These are phyloP conservation scores for Glomus cerebriforme DNA, from an alignment of 192 early-diverging fungal genomes.

Conservation along the genomic window DNA sequence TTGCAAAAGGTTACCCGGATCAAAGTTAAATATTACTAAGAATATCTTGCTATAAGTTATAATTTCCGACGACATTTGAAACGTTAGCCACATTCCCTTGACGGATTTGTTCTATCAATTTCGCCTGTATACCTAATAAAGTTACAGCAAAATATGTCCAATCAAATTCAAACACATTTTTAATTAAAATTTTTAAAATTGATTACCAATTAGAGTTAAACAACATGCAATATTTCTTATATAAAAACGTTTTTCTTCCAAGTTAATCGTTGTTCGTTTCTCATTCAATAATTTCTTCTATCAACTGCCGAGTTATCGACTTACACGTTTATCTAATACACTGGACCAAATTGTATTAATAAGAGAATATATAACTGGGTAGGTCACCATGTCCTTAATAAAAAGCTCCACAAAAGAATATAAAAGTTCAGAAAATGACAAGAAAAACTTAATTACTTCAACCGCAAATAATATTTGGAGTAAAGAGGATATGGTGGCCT, in stretches of 20 bases:
- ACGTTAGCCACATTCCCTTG: too few species aligned
- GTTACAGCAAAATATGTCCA: background rate
- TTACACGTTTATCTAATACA: background rate
- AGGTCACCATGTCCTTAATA: background rate
- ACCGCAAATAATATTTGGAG: background rate
- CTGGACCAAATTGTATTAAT: background rate
- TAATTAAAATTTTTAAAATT: background rate
- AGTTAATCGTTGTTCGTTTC: background rate
- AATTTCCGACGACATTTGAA: too few species aligned
- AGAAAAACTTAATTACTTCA: background rate
- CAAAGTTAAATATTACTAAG: too few species aligned
- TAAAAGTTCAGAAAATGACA: background rate
- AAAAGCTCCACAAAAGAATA: background rate
- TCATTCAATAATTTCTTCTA: background rate
- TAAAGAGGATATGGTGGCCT: background rate
- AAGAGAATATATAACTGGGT: background rate
- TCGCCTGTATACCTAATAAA: too few species aligned
- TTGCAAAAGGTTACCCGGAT: too few species aligned
- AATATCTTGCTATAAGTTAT: too few species aligned
- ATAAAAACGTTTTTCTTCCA: background rate
- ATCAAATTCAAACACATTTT: background rate
- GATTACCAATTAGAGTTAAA: background rate
- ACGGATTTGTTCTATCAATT: too few species aligned
- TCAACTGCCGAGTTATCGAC: background rate
- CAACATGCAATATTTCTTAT: background rate